Conservation (phyloP, 805 yeast genomes). For the Saturnispora gosingensis region DNA sequence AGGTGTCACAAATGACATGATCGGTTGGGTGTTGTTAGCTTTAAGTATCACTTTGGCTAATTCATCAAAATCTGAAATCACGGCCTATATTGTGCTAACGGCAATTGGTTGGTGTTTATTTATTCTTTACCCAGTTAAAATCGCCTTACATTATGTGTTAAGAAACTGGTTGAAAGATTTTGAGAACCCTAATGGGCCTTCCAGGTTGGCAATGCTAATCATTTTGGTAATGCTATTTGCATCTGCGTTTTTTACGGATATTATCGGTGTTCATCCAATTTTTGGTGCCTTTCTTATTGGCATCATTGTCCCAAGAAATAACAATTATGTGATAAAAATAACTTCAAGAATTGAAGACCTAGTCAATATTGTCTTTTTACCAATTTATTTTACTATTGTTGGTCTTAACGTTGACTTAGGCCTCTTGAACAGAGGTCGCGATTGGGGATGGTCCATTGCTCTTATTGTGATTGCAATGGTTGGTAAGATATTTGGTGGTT, state of each 20-base stretch:
- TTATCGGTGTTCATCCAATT: slow-evolving; percentile 79
- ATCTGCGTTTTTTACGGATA: slow-evolving; percentile 72
- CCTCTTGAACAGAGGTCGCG: slow-evolving; percentile 50
- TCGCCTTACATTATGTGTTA: slow-evolving; percentile 36
- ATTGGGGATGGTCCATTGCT: slow-evolving; percentile 73
- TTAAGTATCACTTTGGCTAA: slow-evolving; percentile 69
- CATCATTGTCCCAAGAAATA: slow-evolving; percentile 64
- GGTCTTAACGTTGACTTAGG: slow-evolving; percentile 68
- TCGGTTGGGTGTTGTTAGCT: slow-evolving; percentile 78
- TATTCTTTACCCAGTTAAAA: slow-evolving; percentile 48
- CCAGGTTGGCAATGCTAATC: slow-evolving; percentile 48
- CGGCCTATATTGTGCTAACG: slow-evolving; percentile 59
- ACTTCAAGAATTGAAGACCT: slow-evolving; percentile 73
- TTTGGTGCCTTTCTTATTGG: slow-evolving; percentile 82
- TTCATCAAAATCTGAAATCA: slow-evolving; percentile 56
- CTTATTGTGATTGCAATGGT: slow-evolving; percentile 57
- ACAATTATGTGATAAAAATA: slow-evolving; percentile 58
- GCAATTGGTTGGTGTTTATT: slow-evolving; percentile 63
- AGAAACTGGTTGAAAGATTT: slow-evolving; percentile 31
- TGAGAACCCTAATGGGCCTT: slow-evolving; percentile 54
- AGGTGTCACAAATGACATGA: slow-evolving; percentile 68
- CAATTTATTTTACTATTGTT: slow-evolving; percentile 71
- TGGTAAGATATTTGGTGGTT: slow-evolving; percentile 62
- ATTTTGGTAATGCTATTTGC: slow-evolving; percentile 48
- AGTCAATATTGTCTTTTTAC: slow-evolving; percentile 61